Evolutionary conservation across 202 grass and related monocot species (phyloP), one percentile per base, ranked within the genome.

Genomic region (Cymbopogon flexuosus): DNA sequence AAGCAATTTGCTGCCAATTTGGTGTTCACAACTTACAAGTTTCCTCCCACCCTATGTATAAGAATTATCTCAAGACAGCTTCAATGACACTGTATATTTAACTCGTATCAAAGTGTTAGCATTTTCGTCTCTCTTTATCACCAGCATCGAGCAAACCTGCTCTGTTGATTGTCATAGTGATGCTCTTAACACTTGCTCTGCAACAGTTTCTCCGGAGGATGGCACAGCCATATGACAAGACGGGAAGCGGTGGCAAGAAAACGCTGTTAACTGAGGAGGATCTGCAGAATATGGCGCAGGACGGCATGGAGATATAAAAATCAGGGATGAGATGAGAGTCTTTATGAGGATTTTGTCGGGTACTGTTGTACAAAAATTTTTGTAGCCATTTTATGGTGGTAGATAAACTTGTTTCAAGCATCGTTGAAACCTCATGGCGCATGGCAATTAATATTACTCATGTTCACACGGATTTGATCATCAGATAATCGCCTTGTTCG

Each of bases 191-290:
- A 2, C 68, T 57, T 71, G 14, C 34, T 82, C 68, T 79, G 3
- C 46, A 10, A 54, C 14, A 99, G 96, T 99, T 95, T 36, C 92
- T 99, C 34, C 88, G 96, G 62, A 89, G 90, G 84, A 99, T 95
- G 96, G 92, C 96, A 0, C 96, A 99, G 68, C 96, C 96, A 7
- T 99, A 99, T 8, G 87, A 98, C 68, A 95, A 88, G 88, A 65
- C 83, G 0, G 96, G 96, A 29, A 86, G 88, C 19, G 86, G 85
- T 0, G 88, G 70, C 13, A 89, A 88, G 79, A 99, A 99, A 62
- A 95, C 96, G 0, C 88, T 95, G 18, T 68, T 99, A 39, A 86
- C 92, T 5, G 89, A 95, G 77, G 92, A 95, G 83, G 96, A 99
- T n/a, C 47, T 99, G 36, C 78, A 82, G 80, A 89, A 68, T 37